Evolutionary conservation across 495 filamentous ascomycete species (phyloP).

Genomic region (Podospora tetraspora): DNA sequence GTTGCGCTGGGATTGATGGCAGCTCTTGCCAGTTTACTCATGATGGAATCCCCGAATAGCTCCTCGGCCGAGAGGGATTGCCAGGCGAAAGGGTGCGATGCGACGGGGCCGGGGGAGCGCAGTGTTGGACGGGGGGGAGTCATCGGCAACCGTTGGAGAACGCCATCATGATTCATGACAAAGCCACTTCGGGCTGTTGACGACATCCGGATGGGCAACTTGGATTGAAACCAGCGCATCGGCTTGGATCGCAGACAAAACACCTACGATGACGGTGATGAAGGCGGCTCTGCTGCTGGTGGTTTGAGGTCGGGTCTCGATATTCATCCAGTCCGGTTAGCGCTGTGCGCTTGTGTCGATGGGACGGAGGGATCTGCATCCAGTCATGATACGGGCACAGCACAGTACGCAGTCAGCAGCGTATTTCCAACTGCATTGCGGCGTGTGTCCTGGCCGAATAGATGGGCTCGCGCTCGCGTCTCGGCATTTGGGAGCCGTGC

Average conservation of each 20-base stretch:
- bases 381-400: not conserved
- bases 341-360: not conserved
- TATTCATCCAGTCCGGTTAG: no score
- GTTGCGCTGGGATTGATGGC: not conserved
- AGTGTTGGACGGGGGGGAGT: no score
- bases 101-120: not conserved
- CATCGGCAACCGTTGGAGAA: no score
- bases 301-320: no score
- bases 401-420: not conserved
- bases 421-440: not conserved
- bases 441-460: not conserved
- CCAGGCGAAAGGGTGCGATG: not conserved
- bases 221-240: no score
- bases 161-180: no score
- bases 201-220: not conserved
- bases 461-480: conserved; percentile 5
- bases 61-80: not conserved
- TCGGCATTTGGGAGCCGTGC: conserved; percentile 2
- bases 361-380: not conserved
- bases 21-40: not conserved
- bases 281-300: no score
- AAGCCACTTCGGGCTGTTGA: not conserved
- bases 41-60: not conserved
- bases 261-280: no score
- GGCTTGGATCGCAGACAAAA: no score